These are phyloP conservation scores for Physcia stellaris DNA, from an alignment of 495 filamentous ascomycete genomes.

Conservation along the genomic window DNA sequence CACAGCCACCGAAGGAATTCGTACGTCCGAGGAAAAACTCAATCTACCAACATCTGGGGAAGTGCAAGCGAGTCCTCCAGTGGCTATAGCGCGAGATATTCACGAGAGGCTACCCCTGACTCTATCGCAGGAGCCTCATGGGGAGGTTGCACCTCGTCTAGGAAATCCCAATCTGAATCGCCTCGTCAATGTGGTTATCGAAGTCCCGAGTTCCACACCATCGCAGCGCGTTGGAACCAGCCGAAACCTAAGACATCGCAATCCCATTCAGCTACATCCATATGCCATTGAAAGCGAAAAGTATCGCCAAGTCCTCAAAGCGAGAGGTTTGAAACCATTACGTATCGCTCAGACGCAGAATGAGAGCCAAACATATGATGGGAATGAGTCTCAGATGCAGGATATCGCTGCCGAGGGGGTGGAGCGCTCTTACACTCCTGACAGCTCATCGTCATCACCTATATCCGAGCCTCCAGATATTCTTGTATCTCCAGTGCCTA, in stretches of 20 bases:
- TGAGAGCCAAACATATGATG: conserved; percentile 11
- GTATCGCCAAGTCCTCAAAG: conserved; percentile 45
- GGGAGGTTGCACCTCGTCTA: neutral
- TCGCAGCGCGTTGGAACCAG: no score
- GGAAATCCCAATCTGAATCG: no score
- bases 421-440: no score
- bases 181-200: neutral
- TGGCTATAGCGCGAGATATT: no score
- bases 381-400: conserved; percentile 23
- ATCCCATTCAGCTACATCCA: conserved; percentile 63
- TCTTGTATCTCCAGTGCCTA: neutral
- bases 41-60: no score
- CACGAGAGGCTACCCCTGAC: neutral
- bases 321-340: conserved; percentile 49
- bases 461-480: neutral
- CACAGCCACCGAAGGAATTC: no score
- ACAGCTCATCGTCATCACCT: no score
- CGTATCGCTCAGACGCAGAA: conserved; percentile 27
- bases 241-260: conserved; percentile 46
- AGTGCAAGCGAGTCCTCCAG: no score
- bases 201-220: neutral
- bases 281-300: conserved; percentile 56
- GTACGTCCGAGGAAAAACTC: no score
- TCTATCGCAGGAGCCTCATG: neutral
- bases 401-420: no score